Base-by-base conservation (phyloP, 1,284 basidiomycete genomes). In the Exobasidium rhododendri region DNA sequence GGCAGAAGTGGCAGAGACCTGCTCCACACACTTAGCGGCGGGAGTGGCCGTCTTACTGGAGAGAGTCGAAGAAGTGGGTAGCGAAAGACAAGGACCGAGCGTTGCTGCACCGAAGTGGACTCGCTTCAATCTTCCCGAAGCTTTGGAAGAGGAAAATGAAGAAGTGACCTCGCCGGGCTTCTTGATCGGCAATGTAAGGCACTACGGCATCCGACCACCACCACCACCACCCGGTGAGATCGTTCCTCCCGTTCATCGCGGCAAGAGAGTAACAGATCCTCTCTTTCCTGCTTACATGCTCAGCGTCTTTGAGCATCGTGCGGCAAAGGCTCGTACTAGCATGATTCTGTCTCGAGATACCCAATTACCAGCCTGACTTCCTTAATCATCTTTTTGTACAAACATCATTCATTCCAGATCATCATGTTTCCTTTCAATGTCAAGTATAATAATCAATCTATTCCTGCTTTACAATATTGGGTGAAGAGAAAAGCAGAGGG, bases 231-330 rank as follows among this genome's bases (percentile, higher is more conserved):
- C 52, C 2, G 32, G 22, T 14, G 52, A 31, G 14, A 20, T 26
- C 17, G 29, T 55, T 20, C 11, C 14, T 44, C 22, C 22, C 30
- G 35, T 31, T 24, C 14, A 29, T 4, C 20, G 52, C 31, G 52
- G 52, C 13, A 44, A 44, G 22, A 26, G 52, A 4, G 29, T 55
- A n/a, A 55, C n/a, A 14, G 30, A 55, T 44, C 52, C 52, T 22
- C 52, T 55, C 22, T 55, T 31, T 44, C 52, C 52, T 6, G 52
- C 52, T 44, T 55, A 55, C 35, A 35, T 55, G 14, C 32, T 22
- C 30, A 29, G 20, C 3, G 22, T 31, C 3, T 44, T 55, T 20
- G 20, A 55, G 29, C n/a, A 31, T 26, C 31, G 52, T 17, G 29
- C 29, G 4, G 52, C 52, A 7, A 40, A 17, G 7, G 17, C 7